Conservation (phyloP, 164 flowering plant genomes). For the Taxillus chinensis region DNA sequence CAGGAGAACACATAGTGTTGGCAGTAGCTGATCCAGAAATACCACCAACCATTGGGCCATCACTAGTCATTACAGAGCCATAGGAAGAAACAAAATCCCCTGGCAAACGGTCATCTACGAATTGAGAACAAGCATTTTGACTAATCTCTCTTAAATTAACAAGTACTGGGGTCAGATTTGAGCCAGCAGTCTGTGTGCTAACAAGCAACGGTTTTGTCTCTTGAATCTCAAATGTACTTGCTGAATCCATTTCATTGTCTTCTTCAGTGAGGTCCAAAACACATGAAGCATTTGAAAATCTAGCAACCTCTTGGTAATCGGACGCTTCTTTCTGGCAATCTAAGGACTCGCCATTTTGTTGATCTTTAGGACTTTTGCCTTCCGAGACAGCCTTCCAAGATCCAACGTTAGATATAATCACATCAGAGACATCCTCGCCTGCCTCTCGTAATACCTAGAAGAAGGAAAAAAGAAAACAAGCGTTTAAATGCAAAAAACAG, state of each 20-base stretch:
- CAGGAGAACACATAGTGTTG: conserved; percentile 19
- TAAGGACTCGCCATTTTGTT: conserved; percentile 9
- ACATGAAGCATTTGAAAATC: conserved; percentile 6
- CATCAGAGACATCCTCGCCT: conserved; percentile 42
- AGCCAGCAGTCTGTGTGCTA: conserved; percentile 5
- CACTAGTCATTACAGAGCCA: conserved; percentile 10
- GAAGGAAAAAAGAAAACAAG: background rate
- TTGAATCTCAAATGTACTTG: conserved; percentile 19
- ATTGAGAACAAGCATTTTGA: conserved; percentile 16
- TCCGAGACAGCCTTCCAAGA: conserved; percentile 54
- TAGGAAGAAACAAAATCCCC: conserved; percentile 11
- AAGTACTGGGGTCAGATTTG: conserved; percentile 8
- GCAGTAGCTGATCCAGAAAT: conserved; percentile 9
- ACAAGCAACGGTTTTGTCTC: conserved; percentile 46
- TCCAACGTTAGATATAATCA: conserved; percentile 60
- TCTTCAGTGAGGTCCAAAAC: conserved; percentile 54
- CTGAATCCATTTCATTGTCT: conserved; percentile 23
- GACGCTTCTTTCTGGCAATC: conserved; percentile 17
- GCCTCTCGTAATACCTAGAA: conserved; percentile 57
- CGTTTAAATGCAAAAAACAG: conserved; percentile 5
- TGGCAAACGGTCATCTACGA: conserved; percentile 29
- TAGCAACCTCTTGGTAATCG: conserved; percentile 14
- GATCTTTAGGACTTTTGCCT: conserved; percentile 18
- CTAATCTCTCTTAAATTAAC: conserved; percentile 7
- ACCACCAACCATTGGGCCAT: conserved; percentile 12